Percentiles rank a stretch among this genome's conserved stretches.
Evolutionary conservation across 2,329 filamentous ascomycete genomes (phyloP).

Genomic region (Penicillium digitatum): DNA sequence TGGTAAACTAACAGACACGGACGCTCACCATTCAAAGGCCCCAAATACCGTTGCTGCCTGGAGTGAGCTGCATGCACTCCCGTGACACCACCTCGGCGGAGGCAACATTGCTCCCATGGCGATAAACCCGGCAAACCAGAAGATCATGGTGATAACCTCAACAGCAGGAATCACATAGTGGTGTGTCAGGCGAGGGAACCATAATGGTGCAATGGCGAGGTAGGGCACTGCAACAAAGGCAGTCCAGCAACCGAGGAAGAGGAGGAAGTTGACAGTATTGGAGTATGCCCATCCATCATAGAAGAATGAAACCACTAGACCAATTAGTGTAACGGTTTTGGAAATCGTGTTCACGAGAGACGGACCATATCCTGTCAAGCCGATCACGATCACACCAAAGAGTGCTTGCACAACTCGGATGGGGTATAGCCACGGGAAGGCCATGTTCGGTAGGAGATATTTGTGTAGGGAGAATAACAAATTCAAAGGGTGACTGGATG

Average conservation of each 20-base stretch:
- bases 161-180: slow-evolving; percentile 62
- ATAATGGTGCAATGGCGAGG: slow-evolving; percentile 63
- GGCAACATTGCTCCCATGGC: slow-evolving; percentile 66
- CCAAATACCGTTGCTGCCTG: slow-evolving; percentile 52
- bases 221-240: slow-evolving; percentile 65
- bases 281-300: slow-evolving; percentile 47
- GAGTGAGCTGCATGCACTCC: slow-evolving; percentile 55
- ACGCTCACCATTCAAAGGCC: slow-evolving; percentile 46
- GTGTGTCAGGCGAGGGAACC: slow-evolving; percentile 59
- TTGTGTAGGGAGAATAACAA: not conserved
- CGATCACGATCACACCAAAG: slow-evolving; percentile 70
- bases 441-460: slow-evolving; percentile 6
- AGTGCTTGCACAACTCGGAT: slow-evolving; percentile 64
- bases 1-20: not conserved
- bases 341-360: slow-evolving; percentile 7
- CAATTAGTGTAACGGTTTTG: not conserved
- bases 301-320: slow-evolving; percentile 55
- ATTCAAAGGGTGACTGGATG: too few species aligned
- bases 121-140: slow-evolving; percentile 86
- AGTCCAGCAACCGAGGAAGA: slow-evolving; percentile 77
- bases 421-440: slow-evolving; percentile 40
- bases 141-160: slow-evolving; percentile 71
- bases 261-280: slow-evolving; percentile 66
- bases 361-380: slow-evolving; percentile 68
- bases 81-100: slow-evolving; percentile 52